Conservation (phyloP, 2,329 filamentous ascomycete genomes). For the Fusarium sp. region DNA sequence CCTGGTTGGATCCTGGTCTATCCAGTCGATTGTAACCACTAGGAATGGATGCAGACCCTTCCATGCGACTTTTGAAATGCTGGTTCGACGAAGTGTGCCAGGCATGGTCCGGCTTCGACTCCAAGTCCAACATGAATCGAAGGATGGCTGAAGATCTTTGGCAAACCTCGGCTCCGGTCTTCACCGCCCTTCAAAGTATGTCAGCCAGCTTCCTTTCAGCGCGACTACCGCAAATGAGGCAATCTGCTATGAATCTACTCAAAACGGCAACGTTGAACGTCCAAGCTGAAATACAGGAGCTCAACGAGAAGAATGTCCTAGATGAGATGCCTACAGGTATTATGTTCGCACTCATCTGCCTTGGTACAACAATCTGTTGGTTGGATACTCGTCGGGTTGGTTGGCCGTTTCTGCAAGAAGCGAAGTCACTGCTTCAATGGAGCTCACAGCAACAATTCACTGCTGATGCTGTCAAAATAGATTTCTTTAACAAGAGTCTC, state of each 20-base stretch:
- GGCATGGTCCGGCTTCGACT: neutral
- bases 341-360: neutral
- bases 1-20: too few species aligned
- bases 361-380: neutral
- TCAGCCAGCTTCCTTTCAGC: neutral
- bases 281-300: neutral
- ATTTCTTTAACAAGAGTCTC: neutral
- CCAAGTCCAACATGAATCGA: neutral
- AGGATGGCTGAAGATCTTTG: neutral
- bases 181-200: neutral
- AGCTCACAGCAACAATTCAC: rapidly evolving
- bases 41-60: rapidly evolving
- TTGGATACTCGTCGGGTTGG: neutral
- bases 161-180: neutral
- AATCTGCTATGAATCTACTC: neutral
- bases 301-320: neutral
- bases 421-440: neutral
- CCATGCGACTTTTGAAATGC: neutral
- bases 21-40: rapidly evolving
- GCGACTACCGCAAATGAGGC: neutral
- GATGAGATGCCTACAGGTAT: neutral
- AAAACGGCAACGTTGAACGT: neutral
- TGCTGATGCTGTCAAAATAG: rapidly evolving
- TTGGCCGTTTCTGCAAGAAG: neutral
- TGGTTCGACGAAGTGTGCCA: neutral